Base-by-base conservation (phyloP, 768 basidiomycete species). In the Fomitopsis pulvina region DNA sequence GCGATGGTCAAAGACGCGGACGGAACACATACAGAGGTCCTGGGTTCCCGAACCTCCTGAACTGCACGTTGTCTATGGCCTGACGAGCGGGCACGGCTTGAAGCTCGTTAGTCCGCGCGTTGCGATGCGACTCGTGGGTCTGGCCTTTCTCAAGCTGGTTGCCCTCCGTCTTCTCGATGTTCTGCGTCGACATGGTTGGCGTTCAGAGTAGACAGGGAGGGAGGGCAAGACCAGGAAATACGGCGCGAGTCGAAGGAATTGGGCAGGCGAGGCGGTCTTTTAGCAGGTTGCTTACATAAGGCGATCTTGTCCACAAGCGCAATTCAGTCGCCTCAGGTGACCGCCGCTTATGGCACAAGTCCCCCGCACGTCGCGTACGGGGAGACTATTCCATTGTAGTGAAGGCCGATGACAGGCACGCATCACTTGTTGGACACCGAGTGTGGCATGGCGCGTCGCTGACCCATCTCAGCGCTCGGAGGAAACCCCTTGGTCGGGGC, bases 11-110 rank as follows among this genome's bases (percentile, higher is more conserved):
- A 22, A 20, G 51, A 3, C 30, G 25, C 41, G n/a, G 40, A 45
- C 50, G 40, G 10, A 49, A 52, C 30, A 61, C 74, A 52, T 52
- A 79, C 75, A 83, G 74, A 20, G 79, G 66, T 9, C 71, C 80
- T 10, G 85, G 83, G 69, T 89, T 83, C 18, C 69, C 85, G 25
- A 84, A 66, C 56, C 20, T 52, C 26, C 60, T 51, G 26, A 54
- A 43, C n/a, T 48, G 34, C 24, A 22, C 37, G 27, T 41, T 41
- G 41, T 21, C 21, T 11, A 4, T 18, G 34, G 34, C 6, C 34
- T 18, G 14, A 37, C 20, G 45, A 32, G 30, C 30, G 45, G 32
- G 30, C 30, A 18, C 29, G 10, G 32, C 30, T 3, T 21, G 22
- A 28, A 30, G 8, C 50, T 46, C 32, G 46, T 11, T 51, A 39